Percentiles rank a stretch among this genome's conserved stretches.
Conservation (phyloP, 371 early-diverging fungal species). For the Syncephalastrum contaminatum region DNA sequence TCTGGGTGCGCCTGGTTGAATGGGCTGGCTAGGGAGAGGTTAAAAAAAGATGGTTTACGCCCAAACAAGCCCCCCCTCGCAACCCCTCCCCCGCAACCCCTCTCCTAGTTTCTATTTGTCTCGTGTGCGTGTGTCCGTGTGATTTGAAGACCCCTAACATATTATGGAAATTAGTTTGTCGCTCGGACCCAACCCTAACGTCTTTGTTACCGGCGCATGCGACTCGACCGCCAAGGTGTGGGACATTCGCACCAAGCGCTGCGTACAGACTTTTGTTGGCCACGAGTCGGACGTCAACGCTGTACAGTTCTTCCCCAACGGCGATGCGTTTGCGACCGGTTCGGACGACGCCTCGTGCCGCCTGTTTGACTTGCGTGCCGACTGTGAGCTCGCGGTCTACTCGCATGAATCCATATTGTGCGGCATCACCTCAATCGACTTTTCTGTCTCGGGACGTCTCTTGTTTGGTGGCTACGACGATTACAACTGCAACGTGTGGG, state of each 20-base stretch:
- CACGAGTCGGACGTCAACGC: constrained; percentile 98
- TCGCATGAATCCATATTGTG: constrained; percentile 95
- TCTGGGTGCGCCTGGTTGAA: too few species aligned
- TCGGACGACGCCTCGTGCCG: constrained; percentile 98
- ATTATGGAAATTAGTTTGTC: constrained; percentile 62
- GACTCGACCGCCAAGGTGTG: constrained; percentile 98
- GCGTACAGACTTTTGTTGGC: constrained; percentile 97
- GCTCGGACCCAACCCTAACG: constrained; percentile 87
- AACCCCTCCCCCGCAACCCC: too few species aligned
- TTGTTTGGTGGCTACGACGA: constrained; percentile 99
- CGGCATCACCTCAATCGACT: constrained; percentile 96
- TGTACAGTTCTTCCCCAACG: constrained; percentile 98
- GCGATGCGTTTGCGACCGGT: constrained; percentile 95
- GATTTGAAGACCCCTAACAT: not conserved
- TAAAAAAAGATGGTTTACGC: too few species aligned
- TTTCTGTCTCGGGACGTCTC: constrained; percentile 92
- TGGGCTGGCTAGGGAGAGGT: too few species aligned
- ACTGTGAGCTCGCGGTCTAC: constrained; percentile 94
- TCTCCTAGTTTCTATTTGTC: too few species aligned
- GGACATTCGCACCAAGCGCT: constrained; percentile 95
- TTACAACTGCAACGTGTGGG: constrained; percentile 98
- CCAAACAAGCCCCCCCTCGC: too few species aligned
- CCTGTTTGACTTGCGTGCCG: constrained; percentile 95
- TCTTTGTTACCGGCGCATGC: constrained; percentile 97
- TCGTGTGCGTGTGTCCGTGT: too few species aligned